Evolutionary conservation across 371 early-diverging fungal species (phyloP).

Genomic region (Apophysomyces sp.): DNA sequence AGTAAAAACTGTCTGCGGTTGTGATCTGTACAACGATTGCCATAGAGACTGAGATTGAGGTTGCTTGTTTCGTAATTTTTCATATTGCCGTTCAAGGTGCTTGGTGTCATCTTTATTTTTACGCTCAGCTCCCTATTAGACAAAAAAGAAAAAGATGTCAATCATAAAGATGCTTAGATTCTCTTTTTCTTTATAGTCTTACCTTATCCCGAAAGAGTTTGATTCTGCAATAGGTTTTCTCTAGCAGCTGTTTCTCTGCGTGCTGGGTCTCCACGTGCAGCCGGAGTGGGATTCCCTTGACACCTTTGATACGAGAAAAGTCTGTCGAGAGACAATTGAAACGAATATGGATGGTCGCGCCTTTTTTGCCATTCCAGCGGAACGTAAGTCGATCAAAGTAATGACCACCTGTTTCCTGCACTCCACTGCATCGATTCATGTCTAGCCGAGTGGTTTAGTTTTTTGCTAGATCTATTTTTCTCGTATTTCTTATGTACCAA

Average conservation of each 20-base stretch:
- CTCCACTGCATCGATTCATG: constrained; percentile 33
- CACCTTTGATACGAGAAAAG: constrained; percentile 52
- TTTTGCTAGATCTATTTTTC: neutral
- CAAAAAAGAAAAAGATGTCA: neutral
- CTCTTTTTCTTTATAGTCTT: neutral
- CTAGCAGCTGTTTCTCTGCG: constrained; percentile 14
- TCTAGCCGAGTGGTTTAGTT: constrained; percentile 15
- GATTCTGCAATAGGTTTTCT: constrained; percentile 36
- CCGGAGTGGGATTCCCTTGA: constrained; percentile 52
- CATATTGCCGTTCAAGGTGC: constrained; percentile 56
- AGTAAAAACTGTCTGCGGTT: constrained; percentile 29
- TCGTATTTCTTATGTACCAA: constrained; percentile 30
- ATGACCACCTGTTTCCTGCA: constrained; percentile 48
- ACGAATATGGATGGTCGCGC: constrained; percentile 39
- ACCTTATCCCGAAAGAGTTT: constrained; percentile 58
- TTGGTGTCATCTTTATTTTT: constrained; percentile 63
- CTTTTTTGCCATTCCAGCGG: constrained; percentile 38
- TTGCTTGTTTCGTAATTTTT: constrained; percentile 46
- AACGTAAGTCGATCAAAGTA: constrained; percentile 45
- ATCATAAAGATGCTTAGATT: neutral
- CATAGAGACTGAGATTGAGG: constrained; percentile 42
- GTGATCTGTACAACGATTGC: constrained; percentile 32
- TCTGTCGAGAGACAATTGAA: constrained; percentile 56
- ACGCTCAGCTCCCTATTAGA: constrained; percentile 53
- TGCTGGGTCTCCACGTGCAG: constrained; percentile 34